These are phyloP conservation scores for Pistacia vera DNA, from an alignment of 345 rosid species.

Conservation along the genomic window DNA sequence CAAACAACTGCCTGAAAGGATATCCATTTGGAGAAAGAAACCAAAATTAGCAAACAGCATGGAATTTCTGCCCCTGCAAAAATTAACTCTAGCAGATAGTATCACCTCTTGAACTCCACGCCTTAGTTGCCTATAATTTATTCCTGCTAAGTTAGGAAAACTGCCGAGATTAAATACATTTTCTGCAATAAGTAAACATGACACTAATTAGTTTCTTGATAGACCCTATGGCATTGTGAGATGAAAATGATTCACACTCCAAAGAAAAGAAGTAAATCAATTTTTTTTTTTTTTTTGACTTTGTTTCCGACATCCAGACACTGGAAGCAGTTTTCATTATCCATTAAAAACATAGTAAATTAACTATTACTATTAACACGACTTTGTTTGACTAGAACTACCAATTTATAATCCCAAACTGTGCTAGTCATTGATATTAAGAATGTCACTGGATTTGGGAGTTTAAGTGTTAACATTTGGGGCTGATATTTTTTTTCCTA, in stretches of 20 bases:
- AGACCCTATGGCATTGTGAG: conserved; percentile 11
- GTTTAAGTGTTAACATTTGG: not conserved
- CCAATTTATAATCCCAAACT: not conserved
- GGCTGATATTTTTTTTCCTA: not conserved
- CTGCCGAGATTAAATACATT: conserved; percentile 84
- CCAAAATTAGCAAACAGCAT: conserved; percentile 11
- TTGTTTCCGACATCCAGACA: not conserved
- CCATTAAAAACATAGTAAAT: too few relatives aligned
- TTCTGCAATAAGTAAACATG: conserved; percentile 60
- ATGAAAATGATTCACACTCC: conserved; percentile 9
- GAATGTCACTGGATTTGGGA: not conserved
- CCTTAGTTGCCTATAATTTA: conserved; percentile 67
- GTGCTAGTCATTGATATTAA: not conserved
- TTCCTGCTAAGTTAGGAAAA: conserved; percentile 80
- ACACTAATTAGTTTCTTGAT: conserved; percentile 28
- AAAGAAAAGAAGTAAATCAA: not conserved
- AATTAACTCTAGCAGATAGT: conserved; percentile 11
- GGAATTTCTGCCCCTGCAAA: conserved; percentile 9
- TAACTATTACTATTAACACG: not conserved
- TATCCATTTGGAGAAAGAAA: conserved; percentile 16
- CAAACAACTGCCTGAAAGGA: conserved; percentile 83
- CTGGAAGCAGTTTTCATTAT: not conserved
- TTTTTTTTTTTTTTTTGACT: too few relatives aligned
- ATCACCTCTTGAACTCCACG: conserved; percentile 76
- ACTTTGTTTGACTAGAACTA: not conserved